Conservation (phyloP, 2,329 filamentous ascomycete species). For the Aspergillus aculeatus region DNA sequence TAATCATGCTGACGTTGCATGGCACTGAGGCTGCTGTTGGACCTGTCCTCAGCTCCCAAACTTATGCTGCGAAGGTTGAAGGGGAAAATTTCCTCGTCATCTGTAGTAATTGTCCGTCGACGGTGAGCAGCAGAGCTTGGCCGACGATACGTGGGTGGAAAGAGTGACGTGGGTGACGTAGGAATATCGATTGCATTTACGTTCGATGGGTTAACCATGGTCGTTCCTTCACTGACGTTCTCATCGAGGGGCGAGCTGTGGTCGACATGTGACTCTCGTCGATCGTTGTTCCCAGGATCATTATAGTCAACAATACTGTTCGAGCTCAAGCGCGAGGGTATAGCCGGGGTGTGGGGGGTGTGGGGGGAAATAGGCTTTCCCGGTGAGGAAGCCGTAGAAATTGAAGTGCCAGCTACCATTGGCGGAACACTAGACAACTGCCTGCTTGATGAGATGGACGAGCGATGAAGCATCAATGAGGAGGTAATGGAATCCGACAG, state of each 20-base stretch:
- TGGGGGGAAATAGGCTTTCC: conserved; percentile 87
- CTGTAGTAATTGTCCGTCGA: conserved; percentile 36
- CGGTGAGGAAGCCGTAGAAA: conserved; percentile 84
- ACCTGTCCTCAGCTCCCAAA: conserved; percentile 43
- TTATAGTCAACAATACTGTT: conserved; percentile 77
- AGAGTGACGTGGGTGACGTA: conserved; percentile 43
- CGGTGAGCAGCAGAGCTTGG: conserved; percentile 47
- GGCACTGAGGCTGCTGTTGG: conserved; percentile 32
- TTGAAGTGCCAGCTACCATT: conserved; percentile 63
- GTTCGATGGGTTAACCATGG: conserved; percentile 33
- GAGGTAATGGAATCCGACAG: conserved; percentile 92
- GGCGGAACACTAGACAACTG: conserved; percentile 65
- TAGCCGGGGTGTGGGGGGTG: conserved; percentile 88
- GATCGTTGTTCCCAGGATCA: conserved; percentile 37
- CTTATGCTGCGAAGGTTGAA: conserved; percentile 49
- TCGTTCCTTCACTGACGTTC: conserved; percentile 35
- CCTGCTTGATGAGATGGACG: conserved; percentile 74
- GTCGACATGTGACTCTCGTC: conserved; percentile 29
- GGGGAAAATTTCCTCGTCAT: conserved; percentile 47
- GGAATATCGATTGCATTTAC: conserved; percentile 51
- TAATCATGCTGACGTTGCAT: conserved; percentile 37
- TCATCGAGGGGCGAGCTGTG: conserved; percentile 37
- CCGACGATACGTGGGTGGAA: conserved; percentile 42
- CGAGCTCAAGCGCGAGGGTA: conserved; percentile 88
- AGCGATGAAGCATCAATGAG: conserved; percentile 79